Evolutionary conservation across 495 filamentous ascomycete species (phyloP), one percentile per base, ranked within the genome.

Genomic region (Penicillium canescens): DNA sequence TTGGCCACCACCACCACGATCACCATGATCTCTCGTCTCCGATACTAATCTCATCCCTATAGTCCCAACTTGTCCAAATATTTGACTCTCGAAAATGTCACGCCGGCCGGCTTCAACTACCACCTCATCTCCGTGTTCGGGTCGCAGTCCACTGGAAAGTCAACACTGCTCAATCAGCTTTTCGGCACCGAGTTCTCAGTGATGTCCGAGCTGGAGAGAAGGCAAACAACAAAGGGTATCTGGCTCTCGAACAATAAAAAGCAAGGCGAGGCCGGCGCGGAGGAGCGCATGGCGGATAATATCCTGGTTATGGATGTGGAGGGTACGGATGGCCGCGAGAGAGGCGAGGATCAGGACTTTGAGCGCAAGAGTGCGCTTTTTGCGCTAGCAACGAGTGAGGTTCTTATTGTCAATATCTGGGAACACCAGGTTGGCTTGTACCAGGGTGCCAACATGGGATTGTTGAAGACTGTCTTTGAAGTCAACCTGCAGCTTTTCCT

Each of bases 271-370:
- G 58, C 62, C 8, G 63, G 46, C 18, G 46, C 64, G 1, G 66
- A 65, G 37, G 69, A 72, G 42, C 64, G 62, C 38, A 97, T 97
- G 93, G 92, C 91, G 60, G 90, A 95, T 50, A 98, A 98, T 67
- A 97, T 98, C 63, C 74, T 98, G 55, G 93, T 98, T 57, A 98
- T 98, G 94, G 94, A 98, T 68, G 94, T 98, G 38, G 94, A 98
- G 70, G 94, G 94, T 60, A 98, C 94, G 10, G 94, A 98, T 72
- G 94, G 94, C 46, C 85, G 94, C 56, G 94, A 98, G 75, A 80
- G 94, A 62, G 94, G 94, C 50, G 94, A 98, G 69, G 94, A 98
- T 67, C 94, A 98, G 72, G 94, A 98, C 67, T 98, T 98, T 67
- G 94, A 98, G 80, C 83, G 94, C 60, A 98, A 98, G 75, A 95